A percentile compares a stretch with the other conserved stretches of the same genome.
Evolutionary conservation across 2,329 filamentous ascomycete genomes (phyloP).

Genomic region (Calonectria fujianensis): DNA sequence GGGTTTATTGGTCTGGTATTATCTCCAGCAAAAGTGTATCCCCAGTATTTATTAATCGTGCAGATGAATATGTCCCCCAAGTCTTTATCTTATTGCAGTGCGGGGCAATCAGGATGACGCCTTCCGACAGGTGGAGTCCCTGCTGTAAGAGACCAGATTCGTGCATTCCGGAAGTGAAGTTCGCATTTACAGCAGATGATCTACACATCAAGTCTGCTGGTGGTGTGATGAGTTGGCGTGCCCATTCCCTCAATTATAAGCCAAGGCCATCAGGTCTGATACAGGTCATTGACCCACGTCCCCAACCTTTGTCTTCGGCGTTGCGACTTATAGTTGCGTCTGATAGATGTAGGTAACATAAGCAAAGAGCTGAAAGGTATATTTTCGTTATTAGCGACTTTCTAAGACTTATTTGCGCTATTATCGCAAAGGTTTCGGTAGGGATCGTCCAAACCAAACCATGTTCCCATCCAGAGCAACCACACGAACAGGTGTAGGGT

Average conservation of each 20-base stretch:
- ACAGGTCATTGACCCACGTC: background rate
- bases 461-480: background rate
- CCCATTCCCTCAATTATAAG: background rate
- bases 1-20: background rate
- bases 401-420: background rate
- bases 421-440: background rate
- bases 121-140: constrained; percentile 28
- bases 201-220: background rate
- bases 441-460: background rate
- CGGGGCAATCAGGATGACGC: constrained; percentile 29
- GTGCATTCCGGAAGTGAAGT: background rate
- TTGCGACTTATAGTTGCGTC: background rate
- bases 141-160: constrained; percentile 7
- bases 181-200: background rate
- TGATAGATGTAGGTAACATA: background rate
- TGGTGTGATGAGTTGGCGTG: background rate
- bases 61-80: background rate
- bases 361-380: background rate
- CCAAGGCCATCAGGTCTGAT: background rate
- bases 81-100: constrained; percentile 5
- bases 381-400: background rate
- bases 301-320: background rate
- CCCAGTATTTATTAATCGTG: background rate
- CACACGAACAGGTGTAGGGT: background rate
- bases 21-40: background rate